phyloP scores from a whole-genome alignment of 1,139 yeast species.

The Sugiyamaella grinbergsii region DNA sequence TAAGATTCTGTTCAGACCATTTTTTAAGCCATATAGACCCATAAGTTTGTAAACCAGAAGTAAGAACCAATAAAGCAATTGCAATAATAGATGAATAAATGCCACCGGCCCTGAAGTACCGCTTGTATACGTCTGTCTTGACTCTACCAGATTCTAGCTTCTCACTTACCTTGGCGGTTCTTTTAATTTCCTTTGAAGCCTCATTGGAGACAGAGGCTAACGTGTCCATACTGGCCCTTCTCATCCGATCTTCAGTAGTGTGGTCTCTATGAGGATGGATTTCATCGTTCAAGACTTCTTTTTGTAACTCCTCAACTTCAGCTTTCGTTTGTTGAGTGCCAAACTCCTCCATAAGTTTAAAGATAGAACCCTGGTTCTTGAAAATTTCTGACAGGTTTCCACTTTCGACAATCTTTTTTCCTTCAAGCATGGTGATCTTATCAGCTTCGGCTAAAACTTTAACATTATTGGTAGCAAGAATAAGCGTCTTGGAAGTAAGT shows the following conservation, averaged over 20 bases:
- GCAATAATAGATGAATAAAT: conserved; percentile 63
- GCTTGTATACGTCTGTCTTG: conserved; percentile 58
- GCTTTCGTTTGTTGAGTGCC: conserved; percentile 37
- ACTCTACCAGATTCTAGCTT: conserved; percentile 27
- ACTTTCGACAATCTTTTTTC: conserved; percentile 54
- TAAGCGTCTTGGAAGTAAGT: conserved; percentile 64
- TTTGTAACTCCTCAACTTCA: conserved; percentile 19
- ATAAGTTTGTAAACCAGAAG: conserved; percentile 61
- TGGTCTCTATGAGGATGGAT: conserved; percentile 14
- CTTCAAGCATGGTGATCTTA: conserved; percentile 59
- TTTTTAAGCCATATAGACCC: conserved; percentile 91
- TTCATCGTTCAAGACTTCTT: conserved; percentile 24
- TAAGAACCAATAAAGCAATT: conserved; percentile 47
- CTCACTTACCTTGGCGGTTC: conserved; percentile 27
- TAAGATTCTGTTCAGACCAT: conserved; percentile 89
- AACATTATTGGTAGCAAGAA: conserved; percentile 78
- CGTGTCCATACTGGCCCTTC: conserved; percentile 72
- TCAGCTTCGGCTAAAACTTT: conserved; percentile 70
- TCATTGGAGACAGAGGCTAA: conserved; percentile 43
- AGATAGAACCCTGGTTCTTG: conserved; percentile 26
- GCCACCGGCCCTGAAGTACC: conserved; percentile 86
- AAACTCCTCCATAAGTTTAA: conserved; percentile 39
- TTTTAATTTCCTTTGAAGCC: conserved; percentile 31
- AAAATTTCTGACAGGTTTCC: conserved; percentile 36
- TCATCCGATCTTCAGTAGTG: conserved; percentile 46